Evolutionary conservation across 352 stramenopile species (phyloP).

Genomic region (Pythium rishiriense): DNA sequence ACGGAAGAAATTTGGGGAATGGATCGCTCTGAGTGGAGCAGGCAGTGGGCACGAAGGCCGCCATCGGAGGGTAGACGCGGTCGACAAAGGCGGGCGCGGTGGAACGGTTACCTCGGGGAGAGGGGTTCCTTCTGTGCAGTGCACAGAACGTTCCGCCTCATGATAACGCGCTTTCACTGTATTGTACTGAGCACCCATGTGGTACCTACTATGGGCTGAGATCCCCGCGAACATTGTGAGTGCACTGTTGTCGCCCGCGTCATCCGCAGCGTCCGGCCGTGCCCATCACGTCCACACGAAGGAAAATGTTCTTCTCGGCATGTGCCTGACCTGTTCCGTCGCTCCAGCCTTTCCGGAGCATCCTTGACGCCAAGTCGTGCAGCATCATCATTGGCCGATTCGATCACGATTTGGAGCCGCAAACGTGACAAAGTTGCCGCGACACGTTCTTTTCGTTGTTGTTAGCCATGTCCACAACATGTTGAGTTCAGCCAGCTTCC

Average conservation of each 20-base stretch:
- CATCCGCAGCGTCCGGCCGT: neutral
- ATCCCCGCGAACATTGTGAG: too few species aligned
- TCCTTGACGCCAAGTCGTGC: neutral
- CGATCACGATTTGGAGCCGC: neutral
- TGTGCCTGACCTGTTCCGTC: neutral
- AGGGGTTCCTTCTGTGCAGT: neutral
- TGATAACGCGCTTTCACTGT: neutral
- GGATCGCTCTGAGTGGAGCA: neutral
- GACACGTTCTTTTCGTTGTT: too few species aligned
- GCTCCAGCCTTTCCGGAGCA: neutral
- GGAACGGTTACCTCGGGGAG: too few species aligned
- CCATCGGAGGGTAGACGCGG: neutral
- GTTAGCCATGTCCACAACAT: too few species aligned
- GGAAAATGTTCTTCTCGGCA: neutral
- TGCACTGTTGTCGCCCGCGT: neutral
- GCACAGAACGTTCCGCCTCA: neutral
- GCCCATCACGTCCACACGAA: neutral
- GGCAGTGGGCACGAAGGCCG: neutral
- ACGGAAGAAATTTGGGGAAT: slow-evolving; percentile 7
- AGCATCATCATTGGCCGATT: neutral
- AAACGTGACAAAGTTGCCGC: neutral
- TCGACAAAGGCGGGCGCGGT: neutral
- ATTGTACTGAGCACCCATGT: neutral
- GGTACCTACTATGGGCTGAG: neutral
- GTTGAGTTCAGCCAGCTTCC: too few species aligned